Conservation (phyloP, 1,139 yeast genomes). For the Lodderomyces orthopsilosis region DNA sequence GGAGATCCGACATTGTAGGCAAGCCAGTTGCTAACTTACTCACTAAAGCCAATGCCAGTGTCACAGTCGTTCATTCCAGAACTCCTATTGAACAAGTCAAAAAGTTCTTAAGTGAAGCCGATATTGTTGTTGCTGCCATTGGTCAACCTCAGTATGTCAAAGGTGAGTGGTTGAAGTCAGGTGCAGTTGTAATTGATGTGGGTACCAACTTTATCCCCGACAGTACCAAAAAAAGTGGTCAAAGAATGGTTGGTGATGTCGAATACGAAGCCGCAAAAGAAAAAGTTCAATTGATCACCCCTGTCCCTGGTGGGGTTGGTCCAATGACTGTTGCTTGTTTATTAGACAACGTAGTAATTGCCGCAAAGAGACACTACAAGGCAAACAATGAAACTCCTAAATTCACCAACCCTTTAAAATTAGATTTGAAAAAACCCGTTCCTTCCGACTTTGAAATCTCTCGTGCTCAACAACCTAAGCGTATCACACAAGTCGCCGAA, state of each 20-base stretch:
- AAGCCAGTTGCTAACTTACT: constrained; percentile 85
- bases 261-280: constrained; percentile 67
- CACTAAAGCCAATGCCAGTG: constrained; percentile 78
- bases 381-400: constrained; percentile 47
- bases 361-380: constrained; percentile 62
- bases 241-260: constrained; percentile 90
- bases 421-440: constrained; percentile 72
- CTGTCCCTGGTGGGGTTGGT: constrained; percentile 99
- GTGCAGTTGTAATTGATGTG: constrained; percentile 89
- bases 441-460: constrained; percentile 95
- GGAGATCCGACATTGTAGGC: constrained; percentile 96
- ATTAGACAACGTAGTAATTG: constrained; percentile 77
- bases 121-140: constrained; percentile 87
- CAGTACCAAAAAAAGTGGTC: constrained; percentile 73
- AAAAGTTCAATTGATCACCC: constrained; percentile 78
- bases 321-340: constrained; percentile 99
- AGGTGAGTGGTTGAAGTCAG: constrained; percentile 86
- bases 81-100: constrained; percentile 59
- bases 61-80: constrained; percentile 78
- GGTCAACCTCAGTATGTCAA: constrained; percentile 81
- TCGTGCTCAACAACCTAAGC: constrained; percentile 84
- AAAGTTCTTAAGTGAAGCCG: constrained; percentile 66
- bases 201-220: constrained; percentile 92
- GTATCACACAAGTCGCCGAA: constrained; percentile 72
- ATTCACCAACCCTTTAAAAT: constrained; percentile 59